Conservation (phyloP, 805 yeast genomes). For the Candida boidinii region DNA sequence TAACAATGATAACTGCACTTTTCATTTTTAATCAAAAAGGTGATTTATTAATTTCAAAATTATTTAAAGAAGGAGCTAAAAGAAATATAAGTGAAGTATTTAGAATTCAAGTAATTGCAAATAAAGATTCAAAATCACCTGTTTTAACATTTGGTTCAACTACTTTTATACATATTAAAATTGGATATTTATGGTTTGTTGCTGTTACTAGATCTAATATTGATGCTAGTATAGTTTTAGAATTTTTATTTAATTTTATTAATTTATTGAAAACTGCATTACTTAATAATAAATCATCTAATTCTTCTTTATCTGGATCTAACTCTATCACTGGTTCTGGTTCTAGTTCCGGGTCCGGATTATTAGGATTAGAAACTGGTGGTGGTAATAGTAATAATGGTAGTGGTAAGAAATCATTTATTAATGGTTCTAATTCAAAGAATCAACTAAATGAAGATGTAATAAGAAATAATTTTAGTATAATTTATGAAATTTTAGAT, state of each 20-base stretch:
- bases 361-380: not conserved
- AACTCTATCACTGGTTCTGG: conserved; percentile 1
- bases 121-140: conserved; percentile 56
- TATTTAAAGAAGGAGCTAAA: conserved; percentile 68
- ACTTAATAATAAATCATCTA: too few relatives aligned
- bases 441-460: conserved; percentile 30
- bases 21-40: conserved; percentile 74
- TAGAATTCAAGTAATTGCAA: conserved; percentile 81
- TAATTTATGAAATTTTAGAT: conserved; percentile 70
- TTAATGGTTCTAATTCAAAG: not conserved
- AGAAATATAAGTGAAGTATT: conserved; percentile 80
- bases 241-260: conserved; percentile 61
- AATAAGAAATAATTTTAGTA: conserved; percentile 56
- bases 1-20: conserved; percentile 74
- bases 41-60: conserved; percentile 69
- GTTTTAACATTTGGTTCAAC: conserved; percentile 86
- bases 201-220: conserved; percentile 86
- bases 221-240: conserved; percentile 74
- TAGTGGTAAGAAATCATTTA: not conserved
- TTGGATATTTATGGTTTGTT: conserved; percentile 63
- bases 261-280: conserved; percentile 35
- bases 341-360: not conserved
- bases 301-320: not conserved
- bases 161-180: conserved; percentile 71
- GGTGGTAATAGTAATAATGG: not conserved